Conservation (phyloP, 2,329 filamentous ascomycete species). For the Balansia obtecta region DNA sequence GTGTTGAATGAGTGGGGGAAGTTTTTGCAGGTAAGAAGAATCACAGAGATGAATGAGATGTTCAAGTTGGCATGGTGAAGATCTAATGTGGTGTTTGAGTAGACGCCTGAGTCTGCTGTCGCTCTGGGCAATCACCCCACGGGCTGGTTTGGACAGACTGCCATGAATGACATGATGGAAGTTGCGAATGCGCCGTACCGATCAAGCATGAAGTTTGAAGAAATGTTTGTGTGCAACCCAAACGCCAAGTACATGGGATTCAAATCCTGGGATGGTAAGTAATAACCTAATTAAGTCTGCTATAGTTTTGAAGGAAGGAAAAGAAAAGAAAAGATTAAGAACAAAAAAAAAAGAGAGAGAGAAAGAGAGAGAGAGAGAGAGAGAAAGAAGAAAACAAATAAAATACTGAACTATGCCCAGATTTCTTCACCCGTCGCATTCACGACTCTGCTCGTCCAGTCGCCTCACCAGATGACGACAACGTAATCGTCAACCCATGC, state of each 20-base stretch:
- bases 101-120: slow-evolving; percentile 40
- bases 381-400: too few relatives aligned
- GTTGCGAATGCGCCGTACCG: slow-evolving; percentile 35
- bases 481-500: slow-evolving; percentile 48
- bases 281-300: not conserved
- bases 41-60: not conserved
- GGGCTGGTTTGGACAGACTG: slow-evolving; percentile 45
- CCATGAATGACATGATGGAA: slow-evolving; percentile 32
- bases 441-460: slow-evolving; percentile 43
- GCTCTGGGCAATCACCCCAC: slow-evolving; percentile 30
- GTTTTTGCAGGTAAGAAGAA: slow-evolving; percentile 29
- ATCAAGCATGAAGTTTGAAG: slow-evolving; percentile 37
- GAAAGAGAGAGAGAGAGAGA: too few relatives aligned
- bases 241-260: slow-evolving; percentile 42
- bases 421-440: slow-evolving; percentile 54
- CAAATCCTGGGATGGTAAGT: slow-evolving; percentile 50
- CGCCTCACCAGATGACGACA: slow-evolving; percentile 39
- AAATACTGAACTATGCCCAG: slow-evolving; percentile 8
- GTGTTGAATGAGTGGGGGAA: slow-evolving; percentile 45
- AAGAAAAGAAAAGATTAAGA: too few relatives aligned
- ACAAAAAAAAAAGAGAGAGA: too few relatives aligned
- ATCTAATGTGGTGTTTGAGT: not conserved
- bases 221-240: slow-evolving; percentile 50
- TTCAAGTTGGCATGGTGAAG: not conserved
- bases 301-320: not conserved